Percentiles rank a stretch among this genome's conserved stretches.
Evolutionary conservation across 2,329 filamentous ascomycete species (phyloP).

Genomic region (Trichoderma sp.): DNA sequence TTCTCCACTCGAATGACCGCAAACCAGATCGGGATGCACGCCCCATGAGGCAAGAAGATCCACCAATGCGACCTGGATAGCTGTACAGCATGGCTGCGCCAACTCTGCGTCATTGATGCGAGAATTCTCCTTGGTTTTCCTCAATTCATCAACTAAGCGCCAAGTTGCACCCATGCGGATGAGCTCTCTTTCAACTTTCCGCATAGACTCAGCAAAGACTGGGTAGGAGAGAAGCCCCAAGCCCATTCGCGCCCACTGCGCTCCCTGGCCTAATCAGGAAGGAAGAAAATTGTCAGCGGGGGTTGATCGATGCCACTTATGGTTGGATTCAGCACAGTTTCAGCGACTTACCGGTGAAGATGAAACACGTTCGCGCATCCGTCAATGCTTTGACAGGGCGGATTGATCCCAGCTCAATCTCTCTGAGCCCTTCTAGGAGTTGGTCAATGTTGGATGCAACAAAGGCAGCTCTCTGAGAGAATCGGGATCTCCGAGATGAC

Average conservation of each 20-base stretch:
- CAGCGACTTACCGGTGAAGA: slow-evolving; percentile 19
- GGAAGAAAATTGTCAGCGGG: background rate
- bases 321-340: background rate
- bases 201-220: slow-evolving; percentile 9
- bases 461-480: slow-evolving; percentile 5
- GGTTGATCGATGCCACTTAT: background rate
- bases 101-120: slow-evolving; percentile 20
- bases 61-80: slow-evolving; percentile 43
- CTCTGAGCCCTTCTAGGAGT: slow-evolving; percentile 10
- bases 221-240: slow-evolving; percentile 9
- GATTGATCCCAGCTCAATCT: slow-evolving; percentile 9
- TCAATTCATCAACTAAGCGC: slow-evolving; percentile 15
- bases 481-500: slow-evolving; percentile 2
- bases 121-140: slow-evolving; percentile 4
- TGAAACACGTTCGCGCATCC: slow-evolving; percentile 4
- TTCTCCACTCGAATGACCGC: slow-evolving; percentile 42
- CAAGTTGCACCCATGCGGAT: slow-evolving; percentile 15
- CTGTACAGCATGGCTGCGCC: slow-evolving; percentile 34
- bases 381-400: slow-evolving; percentile 10
- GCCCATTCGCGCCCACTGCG: slow-evolving; percentile 19
- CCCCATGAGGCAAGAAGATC: slow-evolving; percentile 36
- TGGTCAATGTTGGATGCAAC: slow-evolving; percentile 13
- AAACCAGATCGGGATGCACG: slow-evolving; percentile 31
- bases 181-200: slow-evolving; percentile 1
- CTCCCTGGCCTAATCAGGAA: slow-evolving; percentile 13